Evolutionary conservation across 441 rosid species (phyloP), one percentile per base, ranked within the genome.

Genomic region (Gossypium schwendimanii): DNA sequence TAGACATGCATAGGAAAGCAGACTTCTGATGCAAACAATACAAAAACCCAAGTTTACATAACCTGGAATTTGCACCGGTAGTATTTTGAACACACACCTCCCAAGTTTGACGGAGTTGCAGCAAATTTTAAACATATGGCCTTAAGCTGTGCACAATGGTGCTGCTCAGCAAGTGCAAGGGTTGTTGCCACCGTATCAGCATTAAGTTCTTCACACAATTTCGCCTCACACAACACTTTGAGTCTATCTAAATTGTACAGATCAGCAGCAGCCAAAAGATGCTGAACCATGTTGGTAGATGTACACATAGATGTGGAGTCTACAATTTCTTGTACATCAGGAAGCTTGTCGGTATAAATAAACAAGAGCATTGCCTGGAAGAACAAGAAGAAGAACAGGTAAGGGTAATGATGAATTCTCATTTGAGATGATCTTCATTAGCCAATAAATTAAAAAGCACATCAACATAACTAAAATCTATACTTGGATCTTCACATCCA

Each of bases 121-220:
- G 88, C 91, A 79, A 87, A 93, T 70, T 90, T 87, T 80, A 93
- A 78, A 78, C 98, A 91, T 79, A 87, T 80, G 21, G 88, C 85
- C 80, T 90, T 91, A 47, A 91, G 91, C 71, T 88, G 90, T 54
- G 76, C 75, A 76, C 90, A 89, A 3, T 94, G 98, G 76, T 92
- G 97, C 78, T 90, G 95, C 82, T 94, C 97, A 31, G 98, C 98
- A 9, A 94, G 78, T 17, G 95, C 97, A 74, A 94, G 97, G 28
- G 97, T 94, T 6, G 92, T 85, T 15, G 97, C 97, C 74, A 94
- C 98, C 1, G 90, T 89, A 41, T 86, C 89, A 24, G 88, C 81
- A 76, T 77, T 79, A 14, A 94, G 86, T 60, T 89, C 85, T 71
- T 94, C 95, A 47, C 96, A 90, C 66, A 94, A 75, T 76, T 91